Conservation (phyloP, 2,329 filamentous ascomycete genomes). For the Graphilbum fragrans region DNA sequence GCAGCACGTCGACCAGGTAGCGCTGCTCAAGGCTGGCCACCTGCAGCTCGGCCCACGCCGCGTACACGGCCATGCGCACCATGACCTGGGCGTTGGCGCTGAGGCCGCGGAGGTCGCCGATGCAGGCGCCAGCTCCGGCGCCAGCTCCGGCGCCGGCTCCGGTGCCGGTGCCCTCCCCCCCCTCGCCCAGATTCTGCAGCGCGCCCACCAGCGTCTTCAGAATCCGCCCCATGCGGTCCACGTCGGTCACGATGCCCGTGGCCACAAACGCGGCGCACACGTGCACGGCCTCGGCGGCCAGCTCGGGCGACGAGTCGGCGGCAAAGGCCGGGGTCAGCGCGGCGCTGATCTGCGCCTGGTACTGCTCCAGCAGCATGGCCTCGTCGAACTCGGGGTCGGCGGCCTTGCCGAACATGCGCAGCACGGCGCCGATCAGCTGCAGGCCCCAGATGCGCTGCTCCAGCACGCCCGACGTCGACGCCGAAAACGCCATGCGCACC, state of each 20-base stretch:
- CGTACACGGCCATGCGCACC: slow-evolving; percentile 96
- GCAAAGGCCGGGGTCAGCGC: slow-evolving; percentile 94
- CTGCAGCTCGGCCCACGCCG: slow-evolving; percentile 93
- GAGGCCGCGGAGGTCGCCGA: slow-evolving; percentile 83
- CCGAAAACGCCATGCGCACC: slow-evolving; percentile 92
- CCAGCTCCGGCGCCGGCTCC: not conserved
- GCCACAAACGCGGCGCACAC: slow-evolving; percentile 98
- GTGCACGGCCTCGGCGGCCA: slow-evolving; percentile 91
- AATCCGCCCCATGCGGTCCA: slow-evolving; percentile 97
- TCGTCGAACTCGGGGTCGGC: slow-evolving; percentile 97
- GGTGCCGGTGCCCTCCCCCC: not conserved
- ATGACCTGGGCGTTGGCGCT: slow-evolving; percentile 96
- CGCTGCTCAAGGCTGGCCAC: slow-evolving; percentile 87
- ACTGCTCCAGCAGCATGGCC: slow-evolving; percentile 90
- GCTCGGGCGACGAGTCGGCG: slow-evolving; percentile 85
- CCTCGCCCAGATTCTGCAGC: slow-evolving; percentile 46
- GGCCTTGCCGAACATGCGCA: slow-evolving; percentile 92
- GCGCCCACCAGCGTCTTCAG: slow-evolving; percentile 85
- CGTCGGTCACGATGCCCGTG: slow-evolving; percentile 91
- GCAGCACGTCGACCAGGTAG: slow-evolving; percentile 79
- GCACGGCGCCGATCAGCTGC: slow-evolving; percentile 83
- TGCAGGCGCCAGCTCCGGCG: slow-evolving; percentile 41
- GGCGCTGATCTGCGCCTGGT: slow-evolving; percentile 95
- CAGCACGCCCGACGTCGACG: slow-evolving; percentile 85
- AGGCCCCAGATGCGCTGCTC: slow-evolving; percentile 83